Base-by-base conservation (phyloP, 2,329 filamentous ascomycete species). In the Pestalotiopsis sp. region DNA sequence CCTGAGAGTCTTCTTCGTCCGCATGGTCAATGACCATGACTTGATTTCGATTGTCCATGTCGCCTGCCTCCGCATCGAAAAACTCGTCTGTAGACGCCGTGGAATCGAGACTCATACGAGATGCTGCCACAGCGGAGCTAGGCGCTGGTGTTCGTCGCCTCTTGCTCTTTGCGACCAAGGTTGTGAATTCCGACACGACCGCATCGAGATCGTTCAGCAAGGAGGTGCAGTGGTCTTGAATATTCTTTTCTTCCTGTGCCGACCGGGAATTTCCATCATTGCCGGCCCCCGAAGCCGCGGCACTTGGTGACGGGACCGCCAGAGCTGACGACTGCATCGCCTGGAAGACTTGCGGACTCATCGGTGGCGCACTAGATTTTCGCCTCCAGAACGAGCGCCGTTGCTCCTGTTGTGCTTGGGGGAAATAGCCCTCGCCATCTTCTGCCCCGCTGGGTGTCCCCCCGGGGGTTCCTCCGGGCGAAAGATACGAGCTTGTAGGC, bases 341-440 rank as follows among this genome's bases (percentile, higher is more conserved):
- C 7, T 84, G 80, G 22, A 82, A 70, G 10, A 79, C 76, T 35
- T 80, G 76, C 2, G 84, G 79, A 4, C 81, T 78, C 38, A 83
- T 75, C 2, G 81, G 78, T 22, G 84, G 78, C 1, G 82, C 82
- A 73, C 90, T 94, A 1, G 91, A 84, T 80, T 97, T 98, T 61
- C 95, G 89, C 78, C 94, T 97, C 96, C 96, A 99, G 76, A 99
- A 98, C 0, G 93, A 85, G 68, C 89, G 87, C 77, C 85, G 93
- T 26, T 66, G 26, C 66, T 94, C 89, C 3, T 80, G 74, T 7
- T 76, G 73, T 9, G 78, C 72, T 1, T 80, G 72, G 35, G 68
- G 64, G 64, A 88, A 89, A 73, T 90, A 91, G 67, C 88, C 83
- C 44, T 87, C 88, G 2, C 78, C 77, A 17, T 87, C 86, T 24